Base-by-base conservation (phyloP, 2,329 filamentous ascomycete genomes). In the Talaromyces marneffei region DNA sequence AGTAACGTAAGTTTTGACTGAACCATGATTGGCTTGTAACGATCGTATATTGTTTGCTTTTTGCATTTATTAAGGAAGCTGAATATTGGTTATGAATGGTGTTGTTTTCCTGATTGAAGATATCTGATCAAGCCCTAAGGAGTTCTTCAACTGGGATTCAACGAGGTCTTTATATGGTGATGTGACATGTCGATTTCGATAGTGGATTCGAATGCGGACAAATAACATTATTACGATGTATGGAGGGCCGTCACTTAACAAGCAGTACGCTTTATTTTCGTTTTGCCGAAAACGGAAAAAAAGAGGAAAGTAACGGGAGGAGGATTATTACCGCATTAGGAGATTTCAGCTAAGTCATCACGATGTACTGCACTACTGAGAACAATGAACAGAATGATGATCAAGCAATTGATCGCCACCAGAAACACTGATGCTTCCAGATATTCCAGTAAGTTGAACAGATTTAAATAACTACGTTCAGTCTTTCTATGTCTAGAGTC, bases 1-100 rank as follows among this genome's bases (percentile, higher is more conserved):
- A 61, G 40, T 16, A 61, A 31, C n/a, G 59, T 44, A 25, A 61
- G 52, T 39, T 56, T 61, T 16, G 59, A 61, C 12, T 61, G 53
- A 33, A 50, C 59, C 59, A 61, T 61, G 7, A 20, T 35, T 50
- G 14, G 5, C 25, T 27, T 29, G 16, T 48, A n/a, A 16, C 25
- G 8, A 48, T 8, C 10, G 25, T 29, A 29, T n/a, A 27, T 5
- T 18, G 8, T 18, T 29, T 48, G 4, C n/a, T 20, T 8, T 20
- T 40, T 12, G 14, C n/a, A 3, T 48, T 29, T 3, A 2, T n/a
- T 16, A 48, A 29, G 2, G 16, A 48, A 46, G 18, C 12, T 46
- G 10, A 16, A 16, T 46, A 46, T 42, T 8, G 18, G 5, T 6
- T 16, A 46, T 46, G 42, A 46, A 16, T 16, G 5, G 44, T 5